These are phyloP conservation scores for Diaporthe amygdali DNA, from an alignment of 2,329 filamentous ascomycete genomes.

Conservation along the genomic window DNA sequence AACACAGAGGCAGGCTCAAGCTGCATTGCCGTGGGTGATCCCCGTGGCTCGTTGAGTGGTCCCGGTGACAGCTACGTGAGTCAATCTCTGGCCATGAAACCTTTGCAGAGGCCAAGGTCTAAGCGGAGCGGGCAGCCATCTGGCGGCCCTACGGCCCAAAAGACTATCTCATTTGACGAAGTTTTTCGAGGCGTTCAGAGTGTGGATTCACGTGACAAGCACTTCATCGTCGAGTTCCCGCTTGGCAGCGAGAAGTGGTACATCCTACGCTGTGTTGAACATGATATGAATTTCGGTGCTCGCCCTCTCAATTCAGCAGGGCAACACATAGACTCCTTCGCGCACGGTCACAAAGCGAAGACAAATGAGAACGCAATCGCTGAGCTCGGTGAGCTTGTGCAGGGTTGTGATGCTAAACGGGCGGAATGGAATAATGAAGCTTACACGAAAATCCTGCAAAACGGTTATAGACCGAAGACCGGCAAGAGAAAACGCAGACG, in stretches of 20 bases:
- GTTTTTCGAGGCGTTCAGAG: neutral
- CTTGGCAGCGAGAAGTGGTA: neutral
- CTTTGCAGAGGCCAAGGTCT: neutral
- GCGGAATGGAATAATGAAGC: neutral
- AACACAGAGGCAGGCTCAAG: neutral
- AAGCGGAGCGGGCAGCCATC: neutral
- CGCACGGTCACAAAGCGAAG: neutral
- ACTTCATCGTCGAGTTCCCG: neutral
- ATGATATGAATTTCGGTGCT: neutral
- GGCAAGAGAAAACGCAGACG: neutral
- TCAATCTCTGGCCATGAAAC: neutral
- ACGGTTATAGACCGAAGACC: neutral
- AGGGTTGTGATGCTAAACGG: neutral
- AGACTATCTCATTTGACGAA: neutral
- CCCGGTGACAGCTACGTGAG: no score
- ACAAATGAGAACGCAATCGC: neutral
- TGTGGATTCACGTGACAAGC: neutral
- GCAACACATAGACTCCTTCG: neutral
- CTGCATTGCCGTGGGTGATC: neutral
- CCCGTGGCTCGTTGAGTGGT: neutral
- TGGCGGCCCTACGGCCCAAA: neutral
- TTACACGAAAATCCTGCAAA: neutral
- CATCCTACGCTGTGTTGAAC: neutral
- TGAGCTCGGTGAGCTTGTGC: neutral
- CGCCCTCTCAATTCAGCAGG: neutral